Percentiles rank a stretch among this genome's conserved stretches.
Conservation (phyloP, 75 land plant species). For the Cunninghamia lanceolata region DNA sequence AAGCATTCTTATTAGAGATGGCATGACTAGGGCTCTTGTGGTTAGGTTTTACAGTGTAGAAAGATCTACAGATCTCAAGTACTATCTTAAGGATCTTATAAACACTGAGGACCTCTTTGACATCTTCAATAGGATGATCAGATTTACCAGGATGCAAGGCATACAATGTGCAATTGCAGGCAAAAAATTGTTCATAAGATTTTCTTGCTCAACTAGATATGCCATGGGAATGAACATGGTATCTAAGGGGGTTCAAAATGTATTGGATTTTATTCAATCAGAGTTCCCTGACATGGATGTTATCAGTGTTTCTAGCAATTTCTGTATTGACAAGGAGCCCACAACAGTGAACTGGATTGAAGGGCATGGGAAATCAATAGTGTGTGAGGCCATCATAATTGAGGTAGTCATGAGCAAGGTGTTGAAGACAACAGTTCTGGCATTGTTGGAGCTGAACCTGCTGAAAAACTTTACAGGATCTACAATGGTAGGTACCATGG, state of each 20-base stretch:
- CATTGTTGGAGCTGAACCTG: slow-evolving; percentile 59
- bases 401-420: slow-evolving; percentile 63
- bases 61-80: slow-evolving; percentile 69
- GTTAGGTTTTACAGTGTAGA: slow-evolving; percentile 50
- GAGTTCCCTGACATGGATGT: no score
- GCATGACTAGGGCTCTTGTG: slow-evolving; percentile 76
- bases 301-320: no score
- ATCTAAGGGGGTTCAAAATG: no score
- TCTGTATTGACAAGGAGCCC: no score
- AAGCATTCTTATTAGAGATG: slow-evolving; percentile 46
- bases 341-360: no score
- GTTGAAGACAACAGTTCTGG: slow-evolving; percentile 11
- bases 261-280: no score
- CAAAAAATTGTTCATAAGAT: no score
- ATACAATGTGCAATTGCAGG: slow-evolving; percentile 75
- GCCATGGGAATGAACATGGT: no score
- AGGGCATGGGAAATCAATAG: no score
- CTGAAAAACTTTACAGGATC: slow-evolving; percentile 79
- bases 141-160: slow-evolving; percentile 72
- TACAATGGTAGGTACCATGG: slow-evolving; percentile 35
- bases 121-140: slow-evolving; percentile 62
- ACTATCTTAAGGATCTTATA: slow-evolving; percentile 59
- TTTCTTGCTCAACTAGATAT: no score
- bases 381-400: slow-evolving; percentile 17
- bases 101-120: slow-evolving; percentile 54